Conservation (phyloP, 2,329 filamentous ascomycete genomes). For the Macrophomina phaseolina region DNA sequence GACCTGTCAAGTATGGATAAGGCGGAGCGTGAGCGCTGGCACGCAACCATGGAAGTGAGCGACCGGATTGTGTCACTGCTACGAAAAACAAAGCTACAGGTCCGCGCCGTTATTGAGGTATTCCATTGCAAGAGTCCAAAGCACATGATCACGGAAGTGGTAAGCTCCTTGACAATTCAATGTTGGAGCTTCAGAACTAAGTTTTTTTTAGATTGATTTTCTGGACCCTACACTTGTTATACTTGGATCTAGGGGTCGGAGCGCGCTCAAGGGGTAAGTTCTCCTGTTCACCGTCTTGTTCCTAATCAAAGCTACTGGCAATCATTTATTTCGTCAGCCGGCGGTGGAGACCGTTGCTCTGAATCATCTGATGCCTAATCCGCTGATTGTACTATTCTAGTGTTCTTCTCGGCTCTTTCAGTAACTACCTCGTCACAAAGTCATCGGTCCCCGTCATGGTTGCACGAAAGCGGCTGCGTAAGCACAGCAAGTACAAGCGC, state of each 20-base stretch:
- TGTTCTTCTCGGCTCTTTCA: constrained; percentile 93
- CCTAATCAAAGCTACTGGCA: not conserved
- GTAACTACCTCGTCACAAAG: constrained; percentile 96
- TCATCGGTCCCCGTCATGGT: constrained; percentile 98
- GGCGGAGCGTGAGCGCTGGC: constrained; percentile 77
- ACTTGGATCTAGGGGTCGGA: constrained; percentile 87
- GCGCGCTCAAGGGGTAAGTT: constrained; percentile 86
- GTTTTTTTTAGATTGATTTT: constrained; percentile 71
- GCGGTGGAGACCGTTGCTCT: not conserved
- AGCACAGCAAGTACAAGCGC: constrained; percentile 81
- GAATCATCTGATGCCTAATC: not conserved
- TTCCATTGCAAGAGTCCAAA: constrained; percentile 98
- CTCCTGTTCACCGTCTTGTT: not conserved
- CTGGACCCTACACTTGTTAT: constrained; percentile 92
- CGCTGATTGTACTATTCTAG: constrained; percentile 51
- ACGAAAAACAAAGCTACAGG: constrained; percentile 89
- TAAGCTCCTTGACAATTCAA: constrained; percentile 42
- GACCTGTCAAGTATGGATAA: constrained; percentile 51
- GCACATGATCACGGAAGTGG: constrained; percentile 92
- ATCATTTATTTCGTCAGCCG: too few species aligned
- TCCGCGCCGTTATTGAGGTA: constrained; percentile 92
- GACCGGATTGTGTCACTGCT: constrained; percentile 83
- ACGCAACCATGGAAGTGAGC: constrained; percentile 83
- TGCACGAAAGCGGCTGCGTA: constrained; percentile 84
- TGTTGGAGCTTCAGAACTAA: not conserved